These are phyloP conservation scores for Dictyostelium brefeldianum DNA, from an alignment of 78 protist genomes.

Conservation along the genomic window DNA sequence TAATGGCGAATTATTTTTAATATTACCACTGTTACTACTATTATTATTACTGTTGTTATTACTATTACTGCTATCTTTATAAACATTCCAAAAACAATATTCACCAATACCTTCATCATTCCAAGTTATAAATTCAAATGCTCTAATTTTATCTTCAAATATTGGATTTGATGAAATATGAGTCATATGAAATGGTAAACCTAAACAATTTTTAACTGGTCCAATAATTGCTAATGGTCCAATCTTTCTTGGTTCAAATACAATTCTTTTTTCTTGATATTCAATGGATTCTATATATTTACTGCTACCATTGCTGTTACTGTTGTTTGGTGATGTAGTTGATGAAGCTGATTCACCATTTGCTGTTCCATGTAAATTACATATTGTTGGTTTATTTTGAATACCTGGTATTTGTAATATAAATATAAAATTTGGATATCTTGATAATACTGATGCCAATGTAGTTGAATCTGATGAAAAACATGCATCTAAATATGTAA, in stretches of 20 bases:
- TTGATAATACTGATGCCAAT: conserved; percentile 28
- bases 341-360: background rate
- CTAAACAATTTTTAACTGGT: conserved; percentile 56
- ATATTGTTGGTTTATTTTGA: background rate
- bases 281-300: background rate
- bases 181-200: conserved; percentile 35
- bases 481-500: conserved; percentile 76
- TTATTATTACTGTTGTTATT: background rate
- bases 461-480: conserved; percentile 66
- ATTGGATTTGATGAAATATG: conserved; percentile 65
- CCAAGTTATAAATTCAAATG: conserved; percentile 72
- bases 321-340: conserved; percentile 8
- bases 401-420: conserved; percentile 50
- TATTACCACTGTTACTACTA: background rate
- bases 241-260: conserved; percentile 59
- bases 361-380: background rate
- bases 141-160: background rate
- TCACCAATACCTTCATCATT: conserved; percentile 78
- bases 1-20: conserved; percentile 1
- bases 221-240: conserved; percentile 75
- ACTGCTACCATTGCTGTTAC: background rate
- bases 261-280: background rate
- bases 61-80: background rate
- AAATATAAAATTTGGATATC: conserved; percentile 67
- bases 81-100: conserved; percentile 60